Base-by-base conservation (phyloP, 2,329 filamentous ascomycete genomes). In the Aspergillus uvarum region DNA sequence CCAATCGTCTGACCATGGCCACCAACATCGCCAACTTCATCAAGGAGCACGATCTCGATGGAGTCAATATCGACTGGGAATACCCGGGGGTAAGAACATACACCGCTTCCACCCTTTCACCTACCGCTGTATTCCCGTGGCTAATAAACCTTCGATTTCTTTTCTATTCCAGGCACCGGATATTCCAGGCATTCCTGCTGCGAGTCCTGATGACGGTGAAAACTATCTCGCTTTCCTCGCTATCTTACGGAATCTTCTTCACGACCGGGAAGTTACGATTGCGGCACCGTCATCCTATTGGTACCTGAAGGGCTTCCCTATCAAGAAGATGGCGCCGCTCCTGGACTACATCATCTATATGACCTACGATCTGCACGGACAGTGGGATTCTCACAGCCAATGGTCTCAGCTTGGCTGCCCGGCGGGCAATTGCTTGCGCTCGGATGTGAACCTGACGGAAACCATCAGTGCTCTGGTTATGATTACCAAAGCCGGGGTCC, bases 1-100 rank as follows among this genome's bases (percentile, higher is more conserved):
- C 59, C 0, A 82, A 83, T 59, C 71, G 77, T 1, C 61, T 70
- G 5, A 75, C 48, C 29, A 73, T 82, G 42, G 66, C 71, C n/a
- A 62, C 69, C 16, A 76, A 77, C 63, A 59, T 79, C 44, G 66
- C 74, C 59, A 51, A 54, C 22, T 65, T 65, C 35, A 54, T 63
- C 12, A 50, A 56, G 11, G 52, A 58, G 3, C 21, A 63, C 31
- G 55, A 54, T 14, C 50, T 65, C 19, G 59, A 61, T 59, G 58
- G 58, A 4, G 24, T 62, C 11, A 55, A 62, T 42, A 50, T 57
- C 24, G 60, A 62, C 44, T 62, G 63, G 63, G 61, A 65, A 14
- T 65, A 65, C 47, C 63, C 63, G 10, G 61, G 56, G 5, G 61
- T 59, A 57, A 44, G 51, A 42, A 8, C 14, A 12, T 42, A 24